Evolutionary conservation across 805 yeast species (phyloP).

Genomic region (Candida ipomoeae): DNA sequence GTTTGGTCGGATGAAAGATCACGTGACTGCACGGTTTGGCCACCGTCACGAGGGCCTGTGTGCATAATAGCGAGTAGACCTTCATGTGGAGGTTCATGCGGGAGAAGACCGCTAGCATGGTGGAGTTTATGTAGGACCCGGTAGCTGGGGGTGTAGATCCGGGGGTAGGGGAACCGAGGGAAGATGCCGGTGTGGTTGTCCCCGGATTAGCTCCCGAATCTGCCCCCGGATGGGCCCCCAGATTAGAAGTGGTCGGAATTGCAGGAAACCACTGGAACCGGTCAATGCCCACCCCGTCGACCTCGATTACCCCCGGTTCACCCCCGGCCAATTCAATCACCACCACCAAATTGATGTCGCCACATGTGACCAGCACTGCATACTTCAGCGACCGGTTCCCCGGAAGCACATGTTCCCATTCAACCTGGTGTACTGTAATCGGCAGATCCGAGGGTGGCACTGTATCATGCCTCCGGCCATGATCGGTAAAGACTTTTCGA

Average conservation of each 20-base stretch:
- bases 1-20: slow-evolving; percentile 17
- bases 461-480: background rate
- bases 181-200: too few relatives aligned
- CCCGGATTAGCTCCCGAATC: too few relatives aligned
- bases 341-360: slow-evolving; percentile 17
- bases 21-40: slow-evolving; percentile 29
- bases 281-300: slow-evolving; percentile 26
- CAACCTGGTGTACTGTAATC: slow-evolving; percentile 2
- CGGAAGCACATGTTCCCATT: slow-evolving; percentile 23
- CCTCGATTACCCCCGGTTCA: slow-evolving; percentile 32
- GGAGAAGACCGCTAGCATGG: slow-evolving; percentile 32
- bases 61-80: slow-evolving; percentile 36
- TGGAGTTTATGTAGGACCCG: slow-evolving; percentile 30
- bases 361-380: slow-evolving; percentile 23
- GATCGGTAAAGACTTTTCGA: background rate
- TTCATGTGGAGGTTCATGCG: slow-evolving; percentile 24
- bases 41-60: slow-evolving; percentile 28
- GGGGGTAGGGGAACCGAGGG: background rate
- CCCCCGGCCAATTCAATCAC: slow-evolving; percentile 22
- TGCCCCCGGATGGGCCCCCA: too few relatives aligned
- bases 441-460: background rate
- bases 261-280: slow-evolving; percentile 35
- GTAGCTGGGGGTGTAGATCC: background rate
- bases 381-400: slow-evolving; percentile 23
- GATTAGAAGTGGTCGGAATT: background rate